Percentiles rank a stretch among this genome's conserved stretches.
Conservation (phyloP, 805 yeast species). For the Tetrapisispora pingtungensis region DNA sequence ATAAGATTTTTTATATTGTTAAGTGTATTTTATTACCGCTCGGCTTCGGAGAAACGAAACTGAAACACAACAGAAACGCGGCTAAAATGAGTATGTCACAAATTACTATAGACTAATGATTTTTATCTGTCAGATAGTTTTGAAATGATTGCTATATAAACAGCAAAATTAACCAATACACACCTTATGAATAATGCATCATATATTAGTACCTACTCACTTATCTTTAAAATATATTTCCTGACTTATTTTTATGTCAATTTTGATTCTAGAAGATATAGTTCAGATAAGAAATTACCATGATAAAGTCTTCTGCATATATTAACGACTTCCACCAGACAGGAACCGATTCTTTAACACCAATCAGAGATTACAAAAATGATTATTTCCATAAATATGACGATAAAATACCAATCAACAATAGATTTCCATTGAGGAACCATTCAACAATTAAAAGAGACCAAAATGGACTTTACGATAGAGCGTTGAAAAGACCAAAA, state of each 20-base stretch:
- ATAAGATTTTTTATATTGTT: no score
- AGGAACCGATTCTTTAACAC: slow-evolving; percentile 21
- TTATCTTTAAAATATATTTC: no score
- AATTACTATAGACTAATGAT: no score
- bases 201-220: no score
- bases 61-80: slow-evolving; percentile 7
- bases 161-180: no score
- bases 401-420: slow-evolving; percentile 12
- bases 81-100: neutral
- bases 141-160: no score
- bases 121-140: no score
- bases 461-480: neutral
- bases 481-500: slow-evolving; percentile 15
- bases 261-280: no score
- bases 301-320: slow-evolving; percentile 24
- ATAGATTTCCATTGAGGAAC: slow-evolving; percentile 2
- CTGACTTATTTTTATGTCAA: no score
- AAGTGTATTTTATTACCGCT: neutral
- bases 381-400: slow-evolving; percentile 24
- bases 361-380: slow-evolving; percentile 24
- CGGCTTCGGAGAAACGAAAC: slow-evolving; percentile 7
- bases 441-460: slow-evolving; percentile 3
- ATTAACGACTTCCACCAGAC: slow-evolving; percentile 18
- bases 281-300: slow-evolving; percentile 3
- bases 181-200: no score